Base-by-base conservation (phyloP, 169 alveolate species). In the Plasmodium fragile region DNA sequence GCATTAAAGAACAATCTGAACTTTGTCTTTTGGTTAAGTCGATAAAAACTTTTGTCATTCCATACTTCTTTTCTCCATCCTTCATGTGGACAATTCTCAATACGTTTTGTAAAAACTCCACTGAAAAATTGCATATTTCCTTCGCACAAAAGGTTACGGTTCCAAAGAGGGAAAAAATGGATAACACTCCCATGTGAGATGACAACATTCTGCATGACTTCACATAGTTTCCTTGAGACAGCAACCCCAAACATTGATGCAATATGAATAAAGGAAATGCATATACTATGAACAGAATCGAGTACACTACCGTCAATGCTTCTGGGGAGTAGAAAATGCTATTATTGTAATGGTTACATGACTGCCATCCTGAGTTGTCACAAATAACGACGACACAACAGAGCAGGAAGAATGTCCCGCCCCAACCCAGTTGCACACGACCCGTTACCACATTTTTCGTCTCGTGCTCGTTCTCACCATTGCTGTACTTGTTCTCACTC, bases 301-400 rank as follows among this genome's bases (percentile, higher is more conserved):
- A 75, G 52, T 87, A 87, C 30, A 87, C 93, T 2, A 87, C 32
- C 11, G 93, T 87, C 32, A 87, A 87, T 6, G 93, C 55, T 87
- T 87, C 93, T 13, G 93, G 93, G n/a, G 93, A 87, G 70, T 87
- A 87, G 59, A 87, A 87, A 34, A 87, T 87, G 70, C 71, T 87
- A 59, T 87, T 78, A 10, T 77, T 78, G 49, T 87, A 87, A 59
- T 87, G 89, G 53, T 87, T 87, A 71, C 93, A 87, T 36, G 93
- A 87, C 59, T 87, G 93, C 93, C 93, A 87, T 53, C 89, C 93
- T 39, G 93, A 87, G 49, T 87, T 87, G 34, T 87, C 93, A 78
- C 93, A 87, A 18, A 87, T 87, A 5, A 87, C 93, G 6, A 87
- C 93, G 18, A 87, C 93, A 78, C 93, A 87, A n/a, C 93, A 87